These are phyloP conservation scores for Petunia hybrid DNA, from an alignment of 305 asterid genomes.

Conservation along the genomic window DNA sequence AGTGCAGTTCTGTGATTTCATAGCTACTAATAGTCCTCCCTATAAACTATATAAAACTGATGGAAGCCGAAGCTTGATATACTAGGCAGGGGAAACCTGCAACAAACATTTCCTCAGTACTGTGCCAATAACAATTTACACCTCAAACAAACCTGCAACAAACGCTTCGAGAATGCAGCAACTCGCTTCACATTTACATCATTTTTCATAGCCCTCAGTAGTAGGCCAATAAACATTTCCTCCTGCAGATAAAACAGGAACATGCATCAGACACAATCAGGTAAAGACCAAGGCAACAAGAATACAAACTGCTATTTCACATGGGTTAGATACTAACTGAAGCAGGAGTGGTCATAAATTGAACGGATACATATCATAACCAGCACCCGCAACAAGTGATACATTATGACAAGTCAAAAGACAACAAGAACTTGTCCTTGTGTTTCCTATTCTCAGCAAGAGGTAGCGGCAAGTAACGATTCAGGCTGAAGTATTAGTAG, in stretches of 20 bases:
- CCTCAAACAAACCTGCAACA: conserved; percentile 73
- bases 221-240: conserved; percentile 86
- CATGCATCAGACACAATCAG: conserved; percentile 12
- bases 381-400: conserved; percentile 7
- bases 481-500: background rate
- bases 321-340: background rate
- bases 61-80: conserved; percentile 13
- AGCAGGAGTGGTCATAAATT: conserved; percentile 15
- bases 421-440: background rate
- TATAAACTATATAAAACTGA: background rate
- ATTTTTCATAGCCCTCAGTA: conserved; percentile 90
- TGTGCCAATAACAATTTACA: conserved; percentile 1
- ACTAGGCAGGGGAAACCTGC: conserved; percentile 17
- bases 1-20: conserved; percentile 14
- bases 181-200: conserved; percentile 85
- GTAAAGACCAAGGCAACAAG: background rate
- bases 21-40: background rate
- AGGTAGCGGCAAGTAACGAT: background rate
- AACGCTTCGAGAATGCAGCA: conserved; percentile 92
- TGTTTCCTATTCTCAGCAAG: background rate
- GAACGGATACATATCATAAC: conserved; percentile 2
- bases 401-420: background rate
- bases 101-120: conserved; percentile 2
- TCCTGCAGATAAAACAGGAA: conserved; percentile 58
- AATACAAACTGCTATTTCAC: background rate